Base-by-base conservation (phyloP, 1,284 basidiomycete species). In the Sporisorium reilianum region DNA sequence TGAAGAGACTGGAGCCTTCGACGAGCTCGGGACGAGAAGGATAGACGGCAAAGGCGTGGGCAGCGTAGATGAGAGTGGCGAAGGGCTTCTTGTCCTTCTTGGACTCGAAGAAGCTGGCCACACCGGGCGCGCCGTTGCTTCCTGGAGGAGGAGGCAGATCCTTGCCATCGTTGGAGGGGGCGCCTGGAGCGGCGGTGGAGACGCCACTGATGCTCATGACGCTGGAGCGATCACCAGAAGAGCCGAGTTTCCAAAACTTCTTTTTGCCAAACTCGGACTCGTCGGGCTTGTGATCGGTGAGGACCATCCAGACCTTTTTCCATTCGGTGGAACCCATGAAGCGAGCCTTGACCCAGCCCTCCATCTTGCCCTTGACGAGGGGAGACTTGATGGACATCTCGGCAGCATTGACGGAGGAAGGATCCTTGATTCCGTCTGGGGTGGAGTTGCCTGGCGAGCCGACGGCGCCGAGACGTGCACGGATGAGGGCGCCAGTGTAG, bases 301-400 rank as follows among this genome's bases (percentile, higher is more conserved):
- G 87, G 7, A 92, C 90, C 87, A 95, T 90, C 93, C 94, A 99
- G 58, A 95, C 89, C 52, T 90, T 89, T 80, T 94, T 94, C 96
- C 96, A 99, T 78, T 97, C 94, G 1, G 93, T 96, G 79, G 95
- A 93, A 18, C 95, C 95, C 52, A 95, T 93, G 53, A 97, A 89
- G 45, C 97, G 91, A 26, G 95, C 90, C 73, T 92, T 90, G 41
- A 95, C 92, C 93, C 93, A 96, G 3, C 95, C 95, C 85, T 98
- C 95, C 87, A 95, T 89, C 67, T 89, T 89, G 12, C 93, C 92
- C 52, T 89, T 89, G 55, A 58, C 57, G 41, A 84, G 77, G 10
- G 82, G 82, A 10, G 79, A 80, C 57, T 75, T 77, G 69, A 81
- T 68, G 22, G 62, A 34, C 69, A 78, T 63, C 12, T 75, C 53